A percentile compares a stretch with the other conserved stretches of the same genome.
Evolutionary conservation across 768 basidiomycete genomes (phyloP).

Genomic region (Lactarius indigo): DNA sequence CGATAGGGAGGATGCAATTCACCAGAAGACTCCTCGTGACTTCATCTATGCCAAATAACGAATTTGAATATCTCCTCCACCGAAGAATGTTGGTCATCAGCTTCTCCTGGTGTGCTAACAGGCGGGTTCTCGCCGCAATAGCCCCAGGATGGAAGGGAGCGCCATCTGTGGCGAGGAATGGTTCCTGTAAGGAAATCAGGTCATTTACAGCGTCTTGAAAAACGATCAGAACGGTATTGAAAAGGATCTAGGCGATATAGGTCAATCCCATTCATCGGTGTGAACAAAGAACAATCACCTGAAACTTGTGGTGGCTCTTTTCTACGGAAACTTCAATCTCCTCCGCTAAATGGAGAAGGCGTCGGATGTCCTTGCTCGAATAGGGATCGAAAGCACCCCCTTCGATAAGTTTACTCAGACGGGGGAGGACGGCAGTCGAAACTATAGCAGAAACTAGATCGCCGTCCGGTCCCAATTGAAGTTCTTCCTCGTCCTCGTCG

Average conservation of each 20-base stretch:
- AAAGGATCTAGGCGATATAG: constrained; percentile 44
- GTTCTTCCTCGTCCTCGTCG: constrained; percentile 39
- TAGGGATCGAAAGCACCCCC: constrained; percentile 82
- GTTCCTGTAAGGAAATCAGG: constrained; percentile 46
- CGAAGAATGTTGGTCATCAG: constrained; percentile 67
- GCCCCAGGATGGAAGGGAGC: constrained; percentile 72
- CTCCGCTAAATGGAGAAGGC: constrained; percentile 71
- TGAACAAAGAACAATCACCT: constrained; percentile 40
- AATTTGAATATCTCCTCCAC: constrained; percentile 73
- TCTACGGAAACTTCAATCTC: constrained; percentile 77
- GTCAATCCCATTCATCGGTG: constrained; percentile 2
- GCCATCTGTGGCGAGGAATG: constrained; percentile 43
- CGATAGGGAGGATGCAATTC: constrained; percentile 57
- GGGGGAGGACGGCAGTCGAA: constrained; percentile 75
- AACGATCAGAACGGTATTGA: constrained; percentile 47
- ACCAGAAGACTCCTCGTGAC: constrained; percentile 56
- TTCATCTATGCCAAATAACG: constrained; percentile 51
- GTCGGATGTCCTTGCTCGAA: constrained; percentile 57
- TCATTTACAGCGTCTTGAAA: constrained; percentile 58
- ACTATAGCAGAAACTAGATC: constrained; percentile 88
- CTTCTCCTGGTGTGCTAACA: constrained; percentile 64
- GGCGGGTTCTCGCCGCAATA: constrained; percentile 66
- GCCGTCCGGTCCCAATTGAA: constrained; percentile 74
- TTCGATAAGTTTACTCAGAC: constrained; percentile 68
- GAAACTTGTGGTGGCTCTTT: constrained; percentile 55